Evolutionary conservation across 805 yeast genomes (phyloP).

Genomic region (Candida lessepsii): DNA sequence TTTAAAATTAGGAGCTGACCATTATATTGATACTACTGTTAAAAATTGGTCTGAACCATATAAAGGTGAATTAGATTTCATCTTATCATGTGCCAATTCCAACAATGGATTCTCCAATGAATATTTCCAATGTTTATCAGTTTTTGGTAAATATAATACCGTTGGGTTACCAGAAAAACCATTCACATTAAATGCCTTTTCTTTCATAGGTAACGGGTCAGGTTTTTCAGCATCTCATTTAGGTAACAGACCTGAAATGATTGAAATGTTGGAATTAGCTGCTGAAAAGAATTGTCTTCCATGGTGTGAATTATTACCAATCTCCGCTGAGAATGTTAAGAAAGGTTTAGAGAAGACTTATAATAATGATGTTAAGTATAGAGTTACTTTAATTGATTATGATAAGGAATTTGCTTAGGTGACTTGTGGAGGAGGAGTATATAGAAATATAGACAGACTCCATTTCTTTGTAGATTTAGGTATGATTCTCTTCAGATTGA

Average conservation of each 20-base stretch:
- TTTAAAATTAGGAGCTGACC: slow-evolving; percentile 52
- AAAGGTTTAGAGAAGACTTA: slow-evolving; percentile 56
- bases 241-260: slow-evolving; percentile 64
- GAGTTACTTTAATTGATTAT: slow-evolving; percentile 60
- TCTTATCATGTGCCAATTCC: slow-evolving; percentile 47
- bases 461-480: too few relatives aligned
- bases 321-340: slow-evolving; percentile 51
- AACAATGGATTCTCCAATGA: slow-evolving; percentile 28
- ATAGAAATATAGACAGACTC: too few relatives aligned
- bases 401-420: slow-evolving; percentile 41
- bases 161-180: slow-evolving; percentile 62
- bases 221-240: slow-evolving; percentile 52
- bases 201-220: slow-evolving; percentile 50
- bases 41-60: slow-evolving; percentile 23
- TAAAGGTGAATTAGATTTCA: slow-evolving; percentile 37
- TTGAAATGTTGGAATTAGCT: slow-evolving; percentile 65
- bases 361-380: slow-evolving; percentile 57
- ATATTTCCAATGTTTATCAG: slow-evolving; percentile 45
- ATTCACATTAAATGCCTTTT: slow-evolving; percentile 48
- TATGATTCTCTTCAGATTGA: too few relatives aligned
- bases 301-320: slow-evolving; percentile 61
- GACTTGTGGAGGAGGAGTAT: too few relatives aligned
- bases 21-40: slow-evolving; percentile 49
- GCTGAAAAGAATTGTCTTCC: slow-evolving; percentile 56
- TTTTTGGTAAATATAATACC: slow-evolving; percentile 57